Evolutionary conservation across 768 basidiomycete species (phyloP).

Genomic region (Mycena vulgaris): DNA sequence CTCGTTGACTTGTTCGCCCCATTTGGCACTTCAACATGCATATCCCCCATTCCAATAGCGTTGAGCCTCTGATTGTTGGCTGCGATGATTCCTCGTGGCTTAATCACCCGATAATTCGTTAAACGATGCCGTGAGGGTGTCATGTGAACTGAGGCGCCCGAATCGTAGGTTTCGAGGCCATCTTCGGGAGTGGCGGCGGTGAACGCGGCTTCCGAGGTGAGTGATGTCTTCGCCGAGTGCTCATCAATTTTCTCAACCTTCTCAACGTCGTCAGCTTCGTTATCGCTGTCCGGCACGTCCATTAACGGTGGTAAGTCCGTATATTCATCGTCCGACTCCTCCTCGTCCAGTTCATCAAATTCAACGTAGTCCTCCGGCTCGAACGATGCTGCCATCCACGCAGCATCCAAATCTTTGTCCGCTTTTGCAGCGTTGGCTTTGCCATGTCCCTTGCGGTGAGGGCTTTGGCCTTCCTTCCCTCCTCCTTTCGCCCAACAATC

Average conservation of each 20-base stretch:
- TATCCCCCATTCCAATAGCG: constrained; percentile 49
- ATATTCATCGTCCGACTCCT: background rate
- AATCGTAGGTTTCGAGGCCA: constrained; percentile 50
- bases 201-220: background rate
- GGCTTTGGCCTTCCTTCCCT: constrained; percentile 52
- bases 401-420: constrained; percentile 5
- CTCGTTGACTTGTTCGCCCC: constrained; percentile 31
- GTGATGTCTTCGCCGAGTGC: no score
- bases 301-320: background rate
- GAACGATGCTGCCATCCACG: background rate
- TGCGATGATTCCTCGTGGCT: constrained; percentile 45
- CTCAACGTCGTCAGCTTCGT: background rate
- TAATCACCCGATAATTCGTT: constrained; percentile 45
- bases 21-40: constrained; percentile 44
- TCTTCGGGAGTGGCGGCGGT: background rate
- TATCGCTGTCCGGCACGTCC: constrained; percentile 6
- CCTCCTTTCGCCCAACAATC: constrained; percentile 58
- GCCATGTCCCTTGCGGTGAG: no score
- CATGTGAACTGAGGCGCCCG: constrained; percentile 55
- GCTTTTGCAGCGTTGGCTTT: background rate
- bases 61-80: constrained; percentile 47
- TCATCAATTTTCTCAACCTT: background rate
- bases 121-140: constrained; percentile 49
- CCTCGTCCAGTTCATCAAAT: background rate
- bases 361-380: background rate